Evolutionary conservation across 1,284 basidiomycete species (phyloP).

Genomic region (Sanguinoderma infundibulare): DNA sequence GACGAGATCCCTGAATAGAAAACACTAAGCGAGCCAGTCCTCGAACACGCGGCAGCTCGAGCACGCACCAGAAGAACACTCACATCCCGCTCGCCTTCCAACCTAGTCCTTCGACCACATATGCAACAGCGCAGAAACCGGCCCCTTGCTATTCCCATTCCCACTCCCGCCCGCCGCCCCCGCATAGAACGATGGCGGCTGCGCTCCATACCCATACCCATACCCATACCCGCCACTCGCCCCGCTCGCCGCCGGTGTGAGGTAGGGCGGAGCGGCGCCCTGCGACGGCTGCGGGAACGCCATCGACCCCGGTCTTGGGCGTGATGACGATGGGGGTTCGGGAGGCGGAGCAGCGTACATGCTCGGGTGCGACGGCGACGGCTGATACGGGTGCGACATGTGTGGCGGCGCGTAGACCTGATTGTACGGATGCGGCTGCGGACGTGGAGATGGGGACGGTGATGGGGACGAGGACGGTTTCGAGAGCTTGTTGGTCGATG

Average conservation of each 20-base stretch:
- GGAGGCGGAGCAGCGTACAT: constrained; percentile 44
- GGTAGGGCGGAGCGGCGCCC: background rate
- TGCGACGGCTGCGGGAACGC: constrained; percentile 10
- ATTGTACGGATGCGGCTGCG: background rate
- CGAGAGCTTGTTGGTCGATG: constrained; percentile 10
- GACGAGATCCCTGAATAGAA: no score
- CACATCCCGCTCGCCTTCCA: background rate
- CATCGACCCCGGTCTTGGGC: constrained; percentile 4
- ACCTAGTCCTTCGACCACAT: constrained; percentile 25
- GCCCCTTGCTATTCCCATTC: constrained; percentile 13
- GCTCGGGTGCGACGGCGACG: constrained; percentile 48
- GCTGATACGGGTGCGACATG: constrained; percentile 41
- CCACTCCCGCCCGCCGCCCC: background rate
- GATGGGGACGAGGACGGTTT: constrained; percentile 13
- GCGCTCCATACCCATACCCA: background rate
- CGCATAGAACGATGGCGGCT: constrained; percentile 9
- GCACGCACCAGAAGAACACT: no score
- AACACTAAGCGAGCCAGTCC: no score
- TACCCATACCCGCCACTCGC: background rate
- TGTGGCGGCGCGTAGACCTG: constrained; percentile 30
- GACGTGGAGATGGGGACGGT: background rate
- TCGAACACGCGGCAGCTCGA: no score
- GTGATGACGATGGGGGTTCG: constrained; percentile 3
- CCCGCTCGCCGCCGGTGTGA: background rate
- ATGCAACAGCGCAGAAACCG: constrained; percentile 20